These are phyloP conservation scores for Cystobasidiaceae sp. DNA, from an alignment of 1,284 basidiomycete species.

Conservation along the genomic window DNA sequence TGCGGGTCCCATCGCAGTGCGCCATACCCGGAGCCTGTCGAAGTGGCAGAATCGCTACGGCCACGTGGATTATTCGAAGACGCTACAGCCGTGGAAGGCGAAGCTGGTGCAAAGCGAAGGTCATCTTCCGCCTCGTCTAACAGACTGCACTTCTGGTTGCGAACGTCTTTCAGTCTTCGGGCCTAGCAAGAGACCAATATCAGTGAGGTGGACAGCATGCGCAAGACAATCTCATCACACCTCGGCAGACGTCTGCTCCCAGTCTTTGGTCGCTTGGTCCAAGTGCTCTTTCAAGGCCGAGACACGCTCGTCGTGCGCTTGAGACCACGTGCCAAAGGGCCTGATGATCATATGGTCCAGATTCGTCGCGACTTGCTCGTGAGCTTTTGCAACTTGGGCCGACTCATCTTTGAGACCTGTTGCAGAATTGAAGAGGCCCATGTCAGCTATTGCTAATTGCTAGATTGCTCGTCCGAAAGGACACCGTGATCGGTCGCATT, in stretches of 20 bases:
- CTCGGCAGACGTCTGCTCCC: slow-evolving; percentile 6
- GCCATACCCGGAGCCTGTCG: neutral
- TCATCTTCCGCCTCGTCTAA: slow-evolving; percentile 23
- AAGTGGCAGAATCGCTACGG: slow-evolving; percentile 8
- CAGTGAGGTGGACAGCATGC: no score
- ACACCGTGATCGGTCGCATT: no score
- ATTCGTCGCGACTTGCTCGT: slow-evolving; percentile 16
- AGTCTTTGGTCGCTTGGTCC: slow-evolving; percentile 7
- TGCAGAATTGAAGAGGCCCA: no score
- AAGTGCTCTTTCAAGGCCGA: slow-evolving; percentile 13
- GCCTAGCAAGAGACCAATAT: neutral
- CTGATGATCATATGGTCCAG: slow-evolving; percentile 15
- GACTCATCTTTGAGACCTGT: slow-evolving; percentile 22
- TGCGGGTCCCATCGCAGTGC: neutral
- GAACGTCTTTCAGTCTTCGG: slow-evolving; percentile 15
- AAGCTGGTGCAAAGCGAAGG: slow-evolving; percentile 22
- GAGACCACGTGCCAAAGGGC: slow-evolving; percentile 24
- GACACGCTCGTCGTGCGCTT: slow-evolving; percentile 2
- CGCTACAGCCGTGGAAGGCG: slow-evolving; percentile 5
- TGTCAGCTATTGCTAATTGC: no score
- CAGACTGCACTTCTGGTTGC: slow-evolving; percentile 12
- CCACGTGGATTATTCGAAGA: neutral
- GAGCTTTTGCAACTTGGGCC: slow-evolving; percentile 21
- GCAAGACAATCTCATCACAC: neutral
- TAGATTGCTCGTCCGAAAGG: no score